Base-by-base conservation (phyloP, 2,329 filamentous ascomycete species). In the Didymella arachidicola region DNA sequence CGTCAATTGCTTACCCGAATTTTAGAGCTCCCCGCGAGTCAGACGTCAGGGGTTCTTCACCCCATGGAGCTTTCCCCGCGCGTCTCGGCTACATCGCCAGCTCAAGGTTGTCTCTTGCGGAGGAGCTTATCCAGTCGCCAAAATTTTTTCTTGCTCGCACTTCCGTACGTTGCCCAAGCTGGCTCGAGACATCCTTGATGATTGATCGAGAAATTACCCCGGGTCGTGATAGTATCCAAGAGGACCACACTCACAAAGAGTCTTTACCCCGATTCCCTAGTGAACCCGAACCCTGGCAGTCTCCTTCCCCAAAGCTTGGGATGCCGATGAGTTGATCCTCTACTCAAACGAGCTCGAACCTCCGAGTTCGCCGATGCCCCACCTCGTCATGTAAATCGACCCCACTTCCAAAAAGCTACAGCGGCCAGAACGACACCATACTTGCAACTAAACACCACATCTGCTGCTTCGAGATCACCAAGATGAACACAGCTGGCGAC, bases 401-500 rank as follows among this genome's bases (percentile, higher is more conserved):
- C 62, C 66, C 60, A 60, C 57, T 39, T 41, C 18, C 39, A 50
- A 55, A 54, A 42, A 41, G 38, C 25, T 25, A 41, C 19, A 2
- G 4, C n/a, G 7, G 18, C n/a, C n/a, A n/a, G 7, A 39, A 39
- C 36, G 8, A 22, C 11, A 41, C 25, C n/a, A 3, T 19, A 41
- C 8, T 3, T 16, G 38, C 18, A 22, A 19, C 12, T 10, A 41
- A 18, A 22, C 12, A 10, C 18, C 2, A 22, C n/a, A 53, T 6
- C 22, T 2, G 18, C n/a, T 38, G 16, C 34, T n/a, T 18, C 34
- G 18, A 7, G 5, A 5, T 5, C 11, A 39, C 16, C 42, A 57
- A 22, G 18, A 69, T 70, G 68, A 66, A 67, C 34, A 41, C 46
- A 12, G 42, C 64, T 29, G 65, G 60, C 50, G 67, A 72, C 14